Base-by-base conservation (phyloP, 2,329 filamentous ascomycete genomes). In the Cladophialophora carrionii region DNA sequence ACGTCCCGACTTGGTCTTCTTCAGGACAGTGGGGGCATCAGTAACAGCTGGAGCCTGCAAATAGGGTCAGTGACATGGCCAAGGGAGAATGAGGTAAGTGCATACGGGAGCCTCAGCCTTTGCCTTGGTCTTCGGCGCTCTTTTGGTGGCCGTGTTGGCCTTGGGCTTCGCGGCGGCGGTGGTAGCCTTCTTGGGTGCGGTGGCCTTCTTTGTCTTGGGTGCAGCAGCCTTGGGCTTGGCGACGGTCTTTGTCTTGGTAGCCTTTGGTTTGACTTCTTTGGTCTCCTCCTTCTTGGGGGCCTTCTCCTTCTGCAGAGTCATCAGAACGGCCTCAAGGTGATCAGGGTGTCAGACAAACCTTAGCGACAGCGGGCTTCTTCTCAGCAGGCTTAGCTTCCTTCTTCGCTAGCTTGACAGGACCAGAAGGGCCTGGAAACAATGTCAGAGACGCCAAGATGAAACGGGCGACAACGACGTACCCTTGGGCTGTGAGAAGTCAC, bases 351-450 rank as follows among this genome's bases (percentile, higher is more conserved):
- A n/a, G 17, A 69, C 63, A 20, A 61, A 73, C 74, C 72, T 76
- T 76, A 22, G 72, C 37, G 37, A 43, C 70, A 52, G 72, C 70
- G 51, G 73, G 63, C 68, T 78, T 77, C 66, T 77, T 75, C 75
- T 78, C 78, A 65, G 78, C 77, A 61, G 81, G 77, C 78, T 83
- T 78, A 55, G 77, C 74, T 62, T 85, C 84, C 83, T 92, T 92
- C 88, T 94, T 94, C 66, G 89, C 90, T 66, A 96, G 88, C 89
- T 96, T 96, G 80, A 95, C 92, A 72, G 91, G 90, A 67, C 92
- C 92, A 70, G 92, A 96, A 66, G 91, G 85, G 74, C 90, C 90
- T 92, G 65, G 58, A 64, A 53, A 43, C 61, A 58, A 46, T 63
- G 65, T 74, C 61, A 77, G 78, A 66, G 49, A 29, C 29, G 20